phyloP scores from a whole-genome alignment of 2,329 filamentous ascomycete genomes.

The Metarhizium rileyi region DNA sequence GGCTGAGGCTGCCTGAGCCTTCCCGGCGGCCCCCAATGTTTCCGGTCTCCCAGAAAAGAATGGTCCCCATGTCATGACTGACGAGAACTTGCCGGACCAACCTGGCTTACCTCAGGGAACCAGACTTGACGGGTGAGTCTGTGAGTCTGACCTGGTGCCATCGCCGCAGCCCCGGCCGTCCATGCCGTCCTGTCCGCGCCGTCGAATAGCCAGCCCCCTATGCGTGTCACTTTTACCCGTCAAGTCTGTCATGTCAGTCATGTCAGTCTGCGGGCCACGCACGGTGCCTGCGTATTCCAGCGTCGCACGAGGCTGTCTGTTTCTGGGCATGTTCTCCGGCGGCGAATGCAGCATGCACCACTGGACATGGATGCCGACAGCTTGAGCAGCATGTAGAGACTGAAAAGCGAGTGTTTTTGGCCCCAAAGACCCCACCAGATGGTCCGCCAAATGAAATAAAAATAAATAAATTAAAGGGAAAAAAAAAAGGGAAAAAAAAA shows the following conservation, averaged over 20 bases:
- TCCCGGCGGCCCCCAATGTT: background rate
- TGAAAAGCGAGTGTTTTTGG: too few relatives aligned
- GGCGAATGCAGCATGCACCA: background rate
- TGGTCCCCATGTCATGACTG: background rate
- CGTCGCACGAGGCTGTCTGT: background rate
- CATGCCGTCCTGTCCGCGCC: background rate
- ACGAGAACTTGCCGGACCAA: background rate
- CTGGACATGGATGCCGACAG: too few relatives aligned
- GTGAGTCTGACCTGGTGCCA: background rate
- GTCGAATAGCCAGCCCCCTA: background rate
- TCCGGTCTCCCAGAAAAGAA: background rate
- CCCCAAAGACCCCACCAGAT: too few relatives aligned
- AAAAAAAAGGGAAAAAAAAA: too few relatives aligned
- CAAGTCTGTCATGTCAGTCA: too few relatives aligned
- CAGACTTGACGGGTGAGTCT: background rate
- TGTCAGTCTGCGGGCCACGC: background rate
- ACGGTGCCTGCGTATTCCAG: background rate
- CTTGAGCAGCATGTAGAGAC: too few relatives aligned
- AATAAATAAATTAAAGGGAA: too few relatives aligned
- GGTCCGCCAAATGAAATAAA: too few relatives aligned
- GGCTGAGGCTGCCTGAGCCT: background rate
- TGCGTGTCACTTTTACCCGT: too few relatives aligned
- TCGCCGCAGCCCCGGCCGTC: too few relatives aligned
- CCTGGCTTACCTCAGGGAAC: background rate
- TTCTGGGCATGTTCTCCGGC: background rate